These are phyloP conservation scores for Bretziella fagacearum DNA, from an alignment of 2,329 filamentous ascomycete species.

Conservation along the genomic window DNA sequence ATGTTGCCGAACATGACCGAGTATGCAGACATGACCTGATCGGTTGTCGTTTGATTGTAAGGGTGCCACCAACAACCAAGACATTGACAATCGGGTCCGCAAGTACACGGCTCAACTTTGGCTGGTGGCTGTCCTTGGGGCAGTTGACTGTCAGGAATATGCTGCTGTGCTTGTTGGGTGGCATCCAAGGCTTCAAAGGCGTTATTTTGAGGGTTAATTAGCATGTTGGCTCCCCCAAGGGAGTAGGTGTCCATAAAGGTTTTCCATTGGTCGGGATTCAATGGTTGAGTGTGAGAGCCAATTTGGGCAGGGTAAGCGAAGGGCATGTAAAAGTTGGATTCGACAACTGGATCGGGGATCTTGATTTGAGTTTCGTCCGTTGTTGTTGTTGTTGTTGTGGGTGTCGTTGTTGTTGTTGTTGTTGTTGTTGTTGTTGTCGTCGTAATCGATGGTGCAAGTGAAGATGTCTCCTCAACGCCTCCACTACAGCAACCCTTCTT, in stretches of 20 bases:
- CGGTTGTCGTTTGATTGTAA: slow-evolving; percentile 45
- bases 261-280: slow-evolving; percentile 37
- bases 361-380: neutral
- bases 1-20: slow-evolving; percentile 25
- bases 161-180: slow-evolving; percentile 2
- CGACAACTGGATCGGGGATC: slow-evolving; percentile 20
- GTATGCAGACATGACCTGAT: slow-evolving; percentile 33
- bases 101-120: slow-evolving; percentile 35
- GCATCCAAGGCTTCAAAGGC: neutral
- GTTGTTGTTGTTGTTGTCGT: neutral
- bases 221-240: neutral
- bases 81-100: slow-evolving; percentile 49
- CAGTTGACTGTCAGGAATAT: neutral
- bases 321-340: slow-evolving; percentile 21
- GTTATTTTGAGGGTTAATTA: neutral
- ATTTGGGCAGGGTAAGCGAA: slow-evolving; percentile 38
- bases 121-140: slow-evolving; percentile 17
- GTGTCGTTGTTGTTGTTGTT: neutral
- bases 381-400: neutral
- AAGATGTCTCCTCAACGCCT: slow-evolving; percentile 7
- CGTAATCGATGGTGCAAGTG: neutral
- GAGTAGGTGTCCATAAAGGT: slow-evolving; percentile 28
- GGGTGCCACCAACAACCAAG: slow-evolving; percentile 51
- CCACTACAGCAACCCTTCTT: slow-evolving; percentile 17
- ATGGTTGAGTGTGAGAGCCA: slow-evolving; percentile 37